A percentile compares a stretch with the other conserved stretches of the same genome.
phyloP scores from a whole-genome alignment of 495 filamentous ascomycete species.

The Penicillium dipodomyicola region DNA sequence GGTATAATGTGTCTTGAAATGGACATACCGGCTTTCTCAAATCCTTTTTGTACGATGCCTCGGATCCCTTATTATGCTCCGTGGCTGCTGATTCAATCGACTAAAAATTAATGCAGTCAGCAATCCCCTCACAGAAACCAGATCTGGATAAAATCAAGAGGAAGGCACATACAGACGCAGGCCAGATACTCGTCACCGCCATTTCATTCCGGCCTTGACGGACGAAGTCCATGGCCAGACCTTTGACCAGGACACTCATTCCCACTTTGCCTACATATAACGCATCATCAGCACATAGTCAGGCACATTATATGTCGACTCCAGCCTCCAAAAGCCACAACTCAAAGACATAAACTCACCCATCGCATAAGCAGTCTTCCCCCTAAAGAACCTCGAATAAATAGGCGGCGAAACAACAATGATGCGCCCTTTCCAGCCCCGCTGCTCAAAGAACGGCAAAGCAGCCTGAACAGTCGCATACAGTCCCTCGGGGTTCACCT shows the following conservation, averaged over 20 bases:
- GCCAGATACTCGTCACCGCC: constrained; percentile 83
- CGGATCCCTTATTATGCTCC: constrained; percentile 37
- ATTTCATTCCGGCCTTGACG: constrained; percentile 62
- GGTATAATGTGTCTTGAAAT: not conserved
- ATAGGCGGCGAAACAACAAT: constrained; percentile 84
- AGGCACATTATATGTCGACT: not conserved
- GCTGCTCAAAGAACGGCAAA: constrained; percentile 58
- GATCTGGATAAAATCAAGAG: not conserved
- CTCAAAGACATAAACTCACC: constrained; percentile 37
- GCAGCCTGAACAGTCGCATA: constrained; percentile 61
- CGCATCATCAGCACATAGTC: not conserved
- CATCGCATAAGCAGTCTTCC: constrained; percentile 86
- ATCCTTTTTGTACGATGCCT: constrained; percentile 46
- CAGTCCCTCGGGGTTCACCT: constrained; percentile 71
- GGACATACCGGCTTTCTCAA: constrained; percentile 58
- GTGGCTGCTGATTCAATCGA: constrained; percentile 76
- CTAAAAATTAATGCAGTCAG: constrained; percentile 28
- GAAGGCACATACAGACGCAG: constrained; percentile 58
- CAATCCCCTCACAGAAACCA: not conserved
- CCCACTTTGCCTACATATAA: constrained; percentile 59
- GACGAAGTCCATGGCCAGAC: constrained; percentile 79
- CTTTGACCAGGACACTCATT: constrained; percentile 80
- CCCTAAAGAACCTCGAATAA: constrained; percentile 79
- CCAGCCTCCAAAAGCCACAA: not conserved
- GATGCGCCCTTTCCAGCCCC: constrained; percentile 59